A percentile compares a stretch with the other conserved stretches of the same genome.
phyloP scores from a whole-genome alignment of 148 eudicot genomes.

The Silene uniflora region DNA sequence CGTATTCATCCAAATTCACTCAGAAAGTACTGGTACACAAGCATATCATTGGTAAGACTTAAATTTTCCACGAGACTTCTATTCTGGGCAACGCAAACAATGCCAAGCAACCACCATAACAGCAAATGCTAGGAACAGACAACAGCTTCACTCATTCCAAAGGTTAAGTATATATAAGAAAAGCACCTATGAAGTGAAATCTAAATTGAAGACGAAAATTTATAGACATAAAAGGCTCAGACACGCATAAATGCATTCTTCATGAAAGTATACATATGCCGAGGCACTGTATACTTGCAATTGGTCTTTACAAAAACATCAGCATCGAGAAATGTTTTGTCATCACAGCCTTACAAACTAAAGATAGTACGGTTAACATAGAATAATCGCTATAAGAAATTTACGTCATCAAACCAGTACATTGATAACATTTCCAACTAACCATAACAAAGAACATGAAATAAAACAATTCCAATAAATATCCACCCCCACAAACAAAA shows the following conservation, averaged over 20 bases:
- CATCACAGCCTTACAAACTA: conserved; percentile 3
- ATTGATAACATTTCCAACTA: too few relatives aligned
- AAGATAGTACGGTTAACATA: too few relatives aligned
- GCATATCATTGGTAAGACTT: background rate
- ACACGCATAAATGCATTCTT: conserved; percentile 39
- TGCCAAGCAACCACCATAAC: too few relatives aligned
- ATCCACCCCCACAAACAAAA: too few relatives aligned
- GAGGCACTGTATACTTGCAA: conserved; percentile 17
- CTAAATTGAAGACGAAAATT: background rate
- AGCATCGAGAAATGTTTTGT: conserved; percentile 16
- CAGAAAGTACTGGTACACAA: background rate
- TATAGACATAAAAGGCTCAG: conserved; percentile 26
- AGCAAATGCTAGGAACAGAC: background rate
- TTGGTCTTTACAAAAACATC: conserved; percentile 19
- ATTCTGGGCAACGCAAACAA: too few relatives aligned
- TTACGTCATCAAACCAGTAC: background rate
- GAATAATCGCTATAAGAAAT: background rate
- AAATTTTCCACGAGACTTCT: too few relatives aligned
- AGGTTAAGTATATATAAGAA: too few relatives aligned
- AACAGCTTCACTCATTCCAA: background rate
- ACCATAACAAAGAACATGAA: too few relatives aligned
- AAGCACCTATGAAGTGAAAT: too few relatives aligned
- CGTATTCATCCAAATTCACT: background rate
- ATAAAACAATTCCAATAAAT: too few relatives aligned
- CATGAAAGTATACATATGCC: conserved; percentile 27